Evolutionary conservation across 2,329 filamentous ascomycete species (phyloP).

Genomic region (Cytospora piceae): DNA sequence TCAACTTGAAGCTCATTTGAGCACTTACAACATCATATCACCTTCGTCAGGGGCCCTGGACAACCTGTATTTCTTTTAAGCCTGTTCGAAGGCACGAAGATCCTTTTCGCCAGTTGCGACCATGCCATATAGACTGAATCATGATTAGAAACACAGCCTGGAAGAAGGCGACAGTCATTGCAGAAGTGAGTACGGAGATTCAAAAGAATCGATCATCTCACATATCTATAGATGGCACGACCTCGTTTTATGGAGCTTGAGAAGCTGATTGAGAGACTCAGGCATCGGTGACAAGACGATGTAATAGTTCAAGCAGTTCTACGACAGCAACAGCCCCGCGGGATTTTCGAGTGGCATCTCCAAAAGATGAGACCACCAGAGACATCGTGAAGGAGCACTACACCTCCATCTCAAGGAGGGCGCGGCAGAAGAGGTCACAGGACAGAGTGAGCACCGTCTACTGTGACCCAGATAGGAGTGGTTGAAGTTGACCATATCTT

Average conservation of each 20-base stretch:
- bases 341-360: slow-evolving; percentile 33
- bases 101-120: not conserved
- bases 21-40: not conserved
- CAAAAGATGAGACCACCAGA: slow-evolving; percentile 36
- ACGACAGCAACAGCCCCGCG: slow-evolving; percentile 33
- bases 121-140: slow-evolving; percentile 32
- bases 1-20: not conserved
- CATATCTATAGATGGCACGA: too few species aligned
- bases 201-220: too few species aligned
- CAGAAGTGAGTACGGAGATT: slow-evolving; percentile 39
- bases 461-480: slow-evolving; percentile 18
- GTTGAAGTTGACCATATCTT: slow-evolving; percentile 20
- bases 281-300: slow-evolving; percentile 21
- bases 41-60: not conserved
- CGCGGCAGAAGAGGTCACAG: slow-evolving; percentile 51
- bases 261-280: slow-evolving; percentile 5
- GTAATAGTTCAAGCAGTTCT: slow-evolving; percentile 21
- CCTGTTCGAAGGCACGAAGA: not conserved
- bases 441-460: slow-evolving; percentile 48
- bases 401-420: slow-evolving; percentile 47
- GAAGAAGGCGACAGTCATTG: slow-evolving; percentile 44
- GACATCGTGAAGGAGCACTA: slow-evolving; percentile 39
- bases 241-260: not conserved
- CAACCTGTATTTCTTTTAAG: not conserved
- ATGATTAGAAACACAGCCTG: slow-evolving; percentile 48